A percentile compares a stretch with the other conserved stretches of the same genome.
Conservation (phyloP, 148 eudicot species). For the Diospyros kaki region DNA sequence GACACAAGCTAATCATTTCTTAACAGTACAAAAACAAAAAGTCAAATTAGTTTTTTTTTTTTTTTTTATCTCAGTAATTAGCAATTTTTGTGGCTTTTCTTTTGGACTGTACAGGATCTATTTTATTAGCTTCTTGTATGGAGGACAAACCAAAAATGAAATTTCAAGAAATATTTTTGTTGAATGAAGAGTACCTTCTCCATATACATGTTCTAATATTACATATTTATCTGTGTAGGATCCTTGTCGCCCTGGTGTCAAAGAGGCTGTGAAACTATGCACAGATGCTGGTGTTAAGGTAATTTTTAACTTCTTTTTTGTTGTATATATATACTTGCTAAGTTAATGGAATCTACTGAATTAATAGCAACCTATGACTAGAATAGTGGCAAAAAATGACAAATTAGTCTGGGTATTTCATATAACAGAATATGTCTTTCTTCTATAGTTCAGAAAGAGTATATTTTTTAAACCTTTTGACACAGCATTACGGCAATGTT, state of each 20-base stretch:
- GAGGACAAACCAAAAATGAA: not conserved
- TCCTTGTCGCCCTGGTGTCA: constrained; percentile 93
- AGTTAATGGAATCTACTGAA: not conserved
- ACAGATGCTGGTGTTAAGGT: constrained; percentile 87
- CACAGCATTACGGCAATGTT: not conserved
- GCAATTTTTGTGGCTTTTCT: not conserved
- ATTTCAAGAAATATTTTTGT: not conserved
- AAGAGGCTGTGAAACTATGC: constrained; percentile 73
- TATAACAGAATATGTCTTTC: not conserved
- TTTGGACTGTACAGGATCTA: not conserved
- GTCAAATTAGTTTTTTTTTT: not conserved
- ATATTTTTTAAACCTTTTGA: not conserved
- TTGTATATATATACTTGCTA: not conserved
- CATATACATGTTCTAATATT: not conserved
- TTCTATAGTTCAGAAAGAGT: not conserved
- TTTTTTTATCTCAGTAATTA: not conserved
- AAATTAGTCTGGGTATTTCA: not conserved
- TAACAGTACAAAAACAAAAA: not conserved
- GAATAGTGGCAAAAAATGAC: not conserved
- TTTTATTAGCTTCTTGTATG: not conserved
- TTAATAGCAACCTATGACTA: not conserved
- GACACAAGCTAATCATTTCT: not conserved
- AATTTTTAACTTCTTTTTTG: constrained; percentile 1
- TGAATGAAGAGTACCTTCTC: not conserved
- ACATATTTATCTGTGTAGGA: constrained; percentile 45